Conservation (phyloP, 176 grass and related monocot species). For the Bolboschoenus planiculmis region DNA sequence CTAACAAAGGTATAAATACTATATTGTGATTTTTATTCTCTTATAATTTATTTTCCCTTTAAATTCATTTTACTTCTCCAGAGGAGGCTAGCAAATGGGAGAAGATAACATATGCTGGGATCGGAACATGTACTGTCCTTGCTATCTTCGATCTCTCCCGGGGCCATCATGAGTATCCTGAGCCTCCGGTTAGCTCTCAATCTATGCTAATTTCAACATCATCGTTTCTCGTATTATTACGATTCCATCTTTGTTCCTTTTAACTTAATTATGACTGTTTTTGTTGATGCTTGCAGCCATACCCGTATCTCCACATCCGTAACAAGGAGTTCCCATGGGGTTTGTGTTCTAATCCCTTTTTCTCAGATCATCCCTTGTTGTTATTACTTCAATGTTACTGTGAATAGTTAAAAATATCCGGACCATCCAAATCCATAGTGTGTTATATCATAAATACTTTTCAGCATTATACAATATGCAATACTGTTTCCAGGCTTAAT, state of each 20-base stretch:
- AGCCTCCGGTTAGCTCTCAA: constrained; percentile 31
- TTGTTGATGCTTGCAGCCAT: constrained; percentile 29
- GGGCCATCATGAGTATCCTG: constrained; percentile 35
- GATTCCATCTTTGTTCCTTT: not conserved
- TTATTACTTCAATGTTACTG: not conserved
- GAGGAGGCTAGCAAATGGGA: constrained; percentile 56
- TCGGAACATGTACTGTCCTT: constrained; percentile 46
- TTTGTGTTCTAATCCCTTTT: constrained; percentile 1
- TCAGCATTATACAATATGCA: too few relatives aligned
- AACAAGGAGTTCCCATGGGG: constrained; percentile 54
- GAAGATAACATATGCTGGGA: constrained; percentile 42
- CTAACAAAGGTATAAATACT: too few relatives aligned
- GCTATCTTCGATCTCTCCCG: constrained; percentile 42
- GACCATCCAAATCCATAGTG: not conserved
- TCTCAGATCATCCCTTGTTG: not conserved
- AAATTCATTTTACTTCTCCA: constrained; percentile 5
- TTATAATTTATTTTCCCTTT: not conserved
- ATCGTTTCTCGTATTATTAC: not conserved
- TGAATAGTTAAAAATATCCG: not conserved
- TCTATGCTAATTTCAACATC: not conserved
- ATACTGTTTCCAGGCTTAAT: too few relatives aligned
- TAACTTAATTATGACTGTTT: not conserved
- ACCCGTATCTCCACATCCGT: constrained; percentile 40
- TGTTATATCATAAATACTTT: too few relatives aligned
- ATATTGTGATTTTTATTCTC: not conserved